These are phyloP conservation scores for Alternaria postmessia DNA, from an alignment of 2,329 filamentous ascomycete species.

Conservation along the genomic window DNA sequence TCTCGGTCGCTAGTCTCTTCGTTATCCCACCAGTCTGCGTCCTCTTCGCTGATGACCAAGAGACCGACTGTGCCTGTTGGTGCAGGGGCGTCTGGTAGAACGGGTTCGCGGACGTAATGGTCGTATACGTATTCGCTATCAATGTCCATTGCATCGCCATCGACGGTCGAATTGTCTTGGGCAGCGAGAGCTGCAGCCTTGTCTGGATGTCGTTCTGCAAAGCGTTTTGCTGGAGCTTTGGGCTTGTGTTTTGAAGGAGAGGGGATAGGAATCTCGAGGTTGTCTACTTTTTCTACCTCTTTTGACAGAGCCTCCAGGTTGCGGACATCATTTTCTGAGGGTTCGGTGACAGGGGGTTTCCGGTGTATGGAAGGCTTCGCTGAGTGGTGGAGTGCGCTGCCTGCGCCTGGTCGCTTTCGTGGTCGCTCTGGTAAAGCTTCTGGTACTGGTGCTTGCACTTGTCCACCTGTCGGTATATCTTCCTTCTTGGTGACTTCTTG, in stretches of 20 bases:
- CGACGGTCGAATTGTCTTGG: conserved; percentile 4
- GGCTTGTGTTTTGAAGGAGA: conserved; percentile 46
- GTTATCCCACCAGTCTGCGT: conserved; percentile 66
- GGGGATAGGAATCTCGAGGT: conserved; percentile 13
- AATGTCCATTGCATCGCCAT: conserved; percentile 46
- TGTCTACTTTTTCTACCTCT: conserved; percentile 41
- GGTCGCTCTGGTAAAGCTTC: conserved; percentile 22
- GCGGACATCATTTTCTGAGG: conserved; percentile 39
- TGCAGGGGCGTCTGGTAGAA: conserved; percentile 47
- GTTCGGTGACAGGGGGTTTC: conserved; percentile 16
- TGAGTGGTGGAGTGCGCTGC: conserved; percentile 24
- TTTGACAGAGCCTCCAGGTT: conserved; percentile 45
- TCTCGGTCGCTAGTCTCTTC: conserved; percentile 62
- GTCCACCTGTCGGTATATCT: neutral
- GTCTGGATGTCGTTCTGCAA: conserved; percentile 45
- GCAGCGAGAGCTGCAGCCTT: conserved; percentile 30
- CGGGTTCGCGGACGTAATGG: conserved; percentile 63
- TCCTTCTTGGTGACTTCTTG: conserved; percentile 13
- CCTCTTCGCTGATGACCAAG: conserved; percentile 60
- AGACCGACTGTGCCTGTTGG: conserved; percentile 50
- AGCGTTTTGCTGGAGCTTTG: conserved; percentile 43
- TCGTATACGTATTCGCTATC: conserved; percentile 68
- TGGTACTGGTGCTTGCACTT: conserved; percentile 8
- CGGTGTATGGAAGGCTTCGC: conserved; percentile 12
- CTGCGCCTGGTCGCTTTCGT: conserved; percentile 41